Evolutionary conservation across 2,329 filamentous ascomycete species (phyloP).

Genomic region (Fusarium sp.): DNA sequence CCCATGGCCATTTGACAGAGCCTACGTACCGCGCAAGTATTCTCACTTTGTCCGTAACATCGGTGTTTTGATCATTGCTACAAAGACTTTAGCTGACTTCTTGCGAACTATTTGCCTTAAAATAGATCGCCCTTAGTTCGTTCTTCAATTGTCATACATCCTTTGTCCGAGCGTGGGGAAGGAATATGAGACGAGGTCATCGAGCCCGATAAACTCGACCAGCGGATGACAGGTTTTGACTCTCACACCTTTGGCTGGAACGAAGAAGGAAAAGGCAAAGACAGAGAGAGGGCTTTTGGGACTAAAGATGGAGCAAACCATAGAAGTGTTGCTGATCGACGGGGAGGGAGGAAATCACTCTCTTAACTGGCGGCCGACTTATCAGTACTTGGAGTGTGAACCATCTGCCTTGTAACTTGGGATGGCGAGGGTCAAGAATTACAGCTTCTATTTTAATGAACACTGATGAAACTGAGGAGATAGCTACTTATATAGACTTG

Average conservation of each 20-base stretch:
- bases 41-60: neutral
- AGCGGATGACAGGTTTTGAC: neutral
- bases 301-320: neutral
- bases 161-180: neutral
- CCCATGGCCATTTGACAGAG: neutral
- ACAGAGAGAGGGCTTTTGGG: neutral
- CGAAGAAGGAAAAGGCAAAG: neutral
- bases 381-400: neutral
- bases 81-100: too few species aligned
- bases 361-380: neutral
- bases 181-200: neutral
- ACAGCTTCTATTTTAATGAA: neutral
- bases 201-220: neutral
- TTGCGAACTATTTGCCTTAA: too few species aligned
- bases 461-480: neutral
- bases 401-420: neutral
- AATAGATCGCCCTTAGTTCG: too few species aligned
- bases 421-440: neutral
- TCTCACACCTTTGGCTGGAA: neutral
- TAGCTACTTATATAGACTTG: neutral
- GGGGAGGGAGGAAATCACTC: neutral
- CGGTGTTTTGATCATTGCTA: neutral
- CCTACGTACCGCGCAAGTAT: neutral
- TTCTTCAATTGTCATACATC: too few species aligned
- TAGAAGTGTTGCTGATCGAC: neutral